Conservation (phyloP, 2,329 filamentous ascomycete genomes). For the Pseudogymnoascus sp. region DNA sequence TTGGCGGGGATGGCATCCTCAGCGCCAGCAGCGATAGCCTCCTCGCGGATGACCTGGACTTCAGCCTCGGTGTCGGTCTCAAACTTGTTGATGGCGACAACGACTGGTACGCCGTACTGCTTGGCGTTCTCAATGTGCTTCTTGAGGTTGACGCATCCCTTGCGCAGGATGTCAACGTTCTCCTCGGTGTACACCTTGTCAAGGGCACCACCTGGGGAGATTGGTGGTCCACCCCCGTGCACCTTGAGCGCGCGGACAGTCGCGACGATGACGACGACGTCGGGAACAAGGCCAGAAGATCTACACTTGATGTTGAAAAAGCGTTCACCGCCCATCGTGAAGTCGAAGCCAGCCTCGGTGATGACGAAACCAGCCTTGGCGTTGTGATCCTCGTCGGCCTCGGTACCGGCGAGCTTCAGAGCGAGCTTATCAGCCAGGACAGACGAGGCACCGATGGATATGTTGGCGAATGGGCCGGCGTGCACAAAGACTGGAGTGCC, state of each 20-base stretch:
- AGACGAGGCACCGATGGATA: conserved; percentile 93
- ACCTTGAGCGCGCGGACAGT: conserved; percentile 95
- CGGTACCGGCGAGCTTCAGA: conserved; percentile 89
- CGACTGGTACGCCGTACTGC: conserved; percentile 82
- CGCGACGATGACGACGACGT: conserved; percentile 90
- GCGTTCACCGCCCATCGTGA: conserved; percentile 98
- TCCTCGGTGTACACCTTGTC: conserved; percentile 84
- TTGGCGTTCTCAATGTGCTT: conserved; percentile 93
- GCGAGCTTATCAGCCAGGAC: conserved; percentile 93
- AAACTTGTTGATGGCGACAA: conserved; percentile 97
- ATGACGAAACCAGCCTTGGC: conserved; percentile 86
- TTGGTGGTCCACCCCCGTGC: conserved; percentile 91
- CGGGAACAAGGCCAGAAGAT: conserved; percentile 82
- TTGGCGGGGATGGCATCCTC: conserved; percentile 90
- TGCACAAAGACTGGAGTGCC: conserved; percentile 97
- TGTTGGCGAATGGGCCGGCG: conserved; percentile 95
- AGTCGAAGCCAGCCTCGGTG: conserved; percentile 96
- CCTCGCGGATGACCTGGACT: conserved; percentile 79
- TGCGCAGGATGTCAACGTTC: conserved; percentile 83
- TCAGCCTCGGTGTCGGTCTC: conserved; percentile 90
- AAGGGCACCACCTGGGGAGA: conserved; percentile 78
- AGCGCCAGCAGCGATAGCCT: conserved; percentile 83
- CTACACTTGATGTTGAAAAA: conserved; percentile 99
- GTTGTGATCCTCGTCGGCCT: conserved; percentile 77
- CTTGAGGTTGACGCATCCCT: conserved; percentile 85